phyloP scores from a whole-genome alignment of 352 stramenopile genomes.

The Globisporangium takayamanum region DNA sequence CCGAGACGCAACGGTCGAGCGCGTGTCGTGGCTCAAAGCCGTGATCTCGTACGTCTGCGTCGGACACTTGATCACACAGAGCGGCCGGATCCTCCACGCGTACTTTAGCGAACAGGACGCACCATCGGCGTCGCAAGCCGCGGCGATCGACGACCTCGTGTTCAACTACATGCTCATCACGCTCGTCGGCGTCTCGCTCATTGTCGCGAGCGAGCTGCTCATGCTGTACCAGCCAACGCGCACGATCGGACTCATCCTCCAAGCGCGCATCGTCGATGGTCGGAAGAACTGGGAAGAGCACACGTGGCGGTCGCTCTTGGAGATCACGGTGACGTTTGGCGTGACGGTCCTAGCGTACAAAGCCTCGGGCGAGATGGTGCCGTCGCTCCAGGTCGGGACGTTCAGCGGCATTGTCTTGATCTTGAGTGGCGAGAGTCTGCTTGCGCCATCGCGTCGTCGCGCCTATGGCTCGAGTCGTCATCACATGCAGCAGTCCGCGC shows the following conservation, averaged over 20 bases:
- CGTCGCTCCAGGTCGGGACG: conserved; percentile 70
- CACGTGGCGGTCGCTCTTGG: conserved; percentile 47
- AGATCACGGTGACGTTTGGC: conserved; percentile 49
- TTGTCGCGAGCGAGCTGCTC: conserved; percentile 71
- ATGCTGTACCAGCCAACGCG: conserved; percentile 63
- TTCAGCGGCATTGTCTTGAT: conserved; percentile 54
- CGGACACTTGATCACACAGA: conserved; percentile 58
- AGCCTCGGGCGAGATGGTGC: conserved; percentile 44
- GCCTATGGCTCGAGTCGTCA: no score
- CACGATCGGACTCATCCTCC: conserved; percentile 47
- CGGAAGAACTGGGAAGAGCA: conserved; percentile 61
- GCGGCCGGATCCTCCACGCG: conserved; percentile 30
- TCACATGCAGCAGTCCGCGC: conserved; percentile 20
- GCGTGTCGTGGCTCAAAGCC: conserved; percentile 64
- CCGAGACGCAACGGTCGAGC: conserved; percentile 18
- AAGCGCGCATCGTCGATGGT: conserved; percentile 66
- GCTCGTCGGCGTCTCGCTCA: conserved; percentile 64
- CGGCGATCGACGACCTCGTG: conserved; percentile 52
- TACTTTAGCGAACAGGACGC: conserved; percentile 32
- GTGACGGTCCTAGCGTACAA: conserved; percentile 57
- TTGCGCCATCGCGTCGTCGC: conserved; percentile 13
- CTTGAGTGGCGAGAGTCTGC: conserved; percentile 31
- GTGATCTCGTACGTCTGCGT: conserved; percentile 56
- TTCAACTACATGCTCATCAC: conserved; percentile 70
- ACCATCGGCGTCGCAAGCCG: conserved; percentile 13